phyloP scores from a whole-genome alignment of 768 basidiomycete species.

The Tylopilus sp. region DNA sequence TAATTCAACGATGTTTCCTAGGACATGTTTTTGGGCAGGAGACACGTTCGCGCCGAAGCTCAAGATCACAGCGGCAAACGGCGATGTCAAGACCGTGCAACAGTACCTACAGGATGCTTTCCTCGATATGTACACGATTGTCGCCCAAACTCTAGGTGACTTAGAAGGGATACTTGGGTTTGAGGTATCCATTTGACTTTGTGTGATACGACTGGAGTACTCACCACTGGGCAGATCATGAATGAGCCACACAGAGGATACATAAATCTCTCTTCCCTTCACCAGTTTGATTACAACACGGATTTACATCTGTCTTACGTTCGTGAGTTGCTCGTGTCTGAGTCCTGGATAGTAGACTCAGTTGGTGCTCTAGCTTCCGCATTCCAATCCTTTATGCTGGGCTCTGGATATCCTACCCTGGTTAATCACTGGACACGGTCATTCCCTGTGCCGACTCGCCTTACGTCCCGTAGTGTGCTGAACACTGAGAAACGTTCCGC shows the following conservation, averaged over 20 bases:
- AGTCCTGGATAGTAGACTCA: neutral
- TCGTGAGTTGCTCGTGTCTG: slow-evolving; percentile 47
- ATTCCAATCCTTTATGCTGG: slow-evolving; percentile 89
- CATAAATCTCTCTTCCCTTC: slow-evolving; percentile 74
- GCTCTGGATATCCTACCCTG: slow-evolving; percentile 76
- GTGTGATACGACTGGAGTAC: neutral
- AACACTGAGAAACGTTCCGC: slow-evolving; percentile 58
- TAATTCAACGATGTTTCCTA: slow-evolving; percentile 25
- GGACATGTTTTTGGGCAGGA: slow-evolving; percentile 93
- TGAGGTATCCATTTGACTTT: slow-evolving; percentile 51
- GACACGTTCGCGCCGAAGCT: slow-evolving; percentile 81
- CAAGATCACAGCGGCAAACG: slow-evolving; percentile 43
- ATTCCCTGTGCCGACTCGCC: slow-evolving; percentile 83
- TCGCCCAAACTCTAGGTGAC: slow-evolving; percentile 67
- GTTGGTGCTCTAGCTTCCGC: slow-evolving; percentile 56
- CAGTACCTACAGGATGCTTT: slow-evolving; percentile 80
- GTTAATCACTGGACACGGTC: slow-evolving; percentile 82
- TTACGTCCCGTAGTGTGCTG: slow-evolving; percentile 53
- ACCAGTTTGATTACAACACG: slow-evolving; percentile 90
- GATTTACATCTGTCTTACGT: slow-evolving; percentile 83
- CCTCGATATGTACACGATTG: slow-evolving; percentile 67
- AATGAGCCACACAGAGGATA: slow-evolving; percentile 97
- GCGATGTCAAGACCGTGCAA: slow-evolving; percentile 64
- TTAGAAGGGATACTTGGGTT: slow-evolving; percentile 84
- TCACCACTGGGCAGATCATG: slow-evolving; percentile 57